A percentile compares a stretch with the other conserved stretches of the same genome.
phyloP scores from a whole-genome alignment of 163 green algal species.

The Chlamydomonas reinhardtii region DNA sequence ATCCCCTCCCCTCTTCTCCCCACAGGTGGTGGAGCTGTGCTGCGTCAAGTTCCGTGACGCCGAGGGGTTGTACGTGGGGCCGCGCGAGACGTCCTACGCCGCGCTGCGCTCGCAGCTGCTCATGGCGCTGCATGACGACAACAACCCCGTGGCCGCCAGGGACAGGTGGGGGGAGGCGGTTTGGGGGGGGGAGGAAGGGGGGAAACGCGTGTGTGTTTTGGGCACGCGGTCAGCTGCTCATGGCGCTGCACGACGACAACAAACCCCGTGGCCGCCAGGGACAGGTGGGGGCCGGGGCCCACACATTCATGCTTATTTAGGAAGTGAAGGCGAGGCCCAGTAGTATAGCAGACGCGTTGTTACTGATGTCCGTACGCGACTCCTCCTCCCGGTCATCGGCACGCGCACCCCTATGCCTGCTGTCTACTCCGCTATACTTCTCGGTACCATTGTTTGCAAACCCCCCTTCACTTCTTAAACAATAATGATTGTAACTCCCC shows the following conservation, averaged over 20 bases:
- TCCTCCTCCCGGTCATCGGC: no score
- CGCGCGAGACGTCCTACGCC: constrained; percentile 67
- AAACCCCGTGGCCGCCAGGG: constrained; percentile 48
- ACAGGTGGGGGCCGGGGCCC: constrained; percentile 46
- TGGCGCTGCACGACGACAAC: constrained; percentile 85
- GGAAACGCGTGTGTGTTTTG: no score
- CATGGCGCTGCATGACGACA: constrained; percentile 87
- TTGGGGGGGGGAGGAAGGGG: no score
- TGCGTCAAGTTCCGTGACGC: constrained; percentile 70
- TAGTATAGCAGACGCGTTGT: no score
- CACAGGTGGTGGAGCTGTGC: constrained; percentile 73
- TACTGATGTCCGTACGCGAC: no score
- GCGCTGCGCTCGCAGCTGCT: constrained; percentile 78
- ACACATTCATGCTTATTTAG: no score
- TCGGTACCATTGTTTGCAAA: no score
- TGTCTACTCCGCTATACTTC: no score
- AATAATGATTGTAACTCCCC: no score
- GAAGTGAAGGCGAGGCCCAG: no score
- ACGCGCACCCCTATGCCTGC: no score
- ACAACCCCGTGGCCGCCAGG: constrained; percentile 45
- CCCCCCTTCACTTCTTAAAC: no score
- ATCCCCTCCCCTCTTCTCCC: not conserved
- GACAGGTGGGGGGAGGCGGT: constrained; percentile 35
- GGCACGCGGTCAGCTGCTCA: constrained; percentile 88
- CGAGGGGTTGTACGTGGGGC: constrained; percentile 68